Conservation (phyloP, 1,139 yeast genomes). For the Pichia inconspicua region DNA sequence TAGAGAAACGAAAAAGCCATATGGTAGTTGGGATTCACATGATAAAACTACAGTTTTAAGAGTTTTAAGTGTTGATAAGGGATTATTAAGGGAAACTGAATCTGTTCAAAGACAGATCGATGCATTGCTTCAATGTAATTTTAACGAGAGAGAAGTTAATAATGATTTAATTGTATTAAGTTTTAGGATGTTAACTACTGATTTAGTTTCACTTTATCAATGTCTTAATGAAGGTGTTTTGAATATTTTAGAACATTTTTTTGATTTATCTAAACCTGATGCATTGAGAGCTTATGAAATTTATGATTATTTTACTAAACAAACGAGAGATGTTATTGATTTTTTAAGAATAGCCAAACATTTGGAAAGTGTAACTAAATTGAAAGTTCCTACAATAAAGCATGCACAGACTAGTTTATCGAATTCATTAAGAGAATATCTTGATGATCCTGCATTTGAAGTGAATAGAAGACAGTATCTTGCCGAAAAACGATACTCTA, state of each 20-base stretch:
- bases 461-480: slow-evolving; percentile 69
- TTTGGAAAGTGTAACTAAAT: slow-evolving; percentile 75
- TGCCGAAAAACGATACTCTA: slow-evolving; percentile 45
- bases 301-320: slow-evolving; percentile 76
- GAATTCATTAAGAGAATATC: slow-evolving; percentile 76
- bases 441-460: slow-evolving; percentile 81
- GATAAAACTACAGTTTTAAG: slow-evolving; percentile 57
- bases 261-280: slow-evolving; percentile 80
- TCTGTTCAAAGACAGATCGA: slow-evolving; percentile 77
- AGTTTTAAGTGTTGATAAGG: slow-evolving; percentile 62
- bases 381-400: slow-evolving; percentile 90
- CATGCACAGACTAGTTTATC: slow-evolving; percentile 96
- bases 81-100: slow-evolving; percentile 75
- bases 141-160: slow-evolving; percentile 64
- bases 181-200: slow-evolving; percentile 80
- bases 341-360: slow-evolving; percentile 86
- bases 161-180: slow-evolving; percentile 81
- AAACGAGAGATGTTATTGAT: slow-evolving; percentile 81
- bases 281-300: slow-evolving; percentile 82
- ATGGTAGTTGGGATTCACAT: slow-evolving; percentile 25
- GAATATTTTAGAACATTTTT: slow-evolving; percentile 84
- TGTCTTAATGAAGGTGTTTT: slow-evolving; percentile 92
- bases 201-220: slow-evolving; percentile 76
- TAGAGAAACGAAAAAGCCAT: slow-evolving; percentile 43
- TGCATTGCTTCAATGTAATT: slow-evolving; percentile 65